Conservation (phyloP, 768 basidiomycete species). For the Wakefieldia striispora region DNA sequence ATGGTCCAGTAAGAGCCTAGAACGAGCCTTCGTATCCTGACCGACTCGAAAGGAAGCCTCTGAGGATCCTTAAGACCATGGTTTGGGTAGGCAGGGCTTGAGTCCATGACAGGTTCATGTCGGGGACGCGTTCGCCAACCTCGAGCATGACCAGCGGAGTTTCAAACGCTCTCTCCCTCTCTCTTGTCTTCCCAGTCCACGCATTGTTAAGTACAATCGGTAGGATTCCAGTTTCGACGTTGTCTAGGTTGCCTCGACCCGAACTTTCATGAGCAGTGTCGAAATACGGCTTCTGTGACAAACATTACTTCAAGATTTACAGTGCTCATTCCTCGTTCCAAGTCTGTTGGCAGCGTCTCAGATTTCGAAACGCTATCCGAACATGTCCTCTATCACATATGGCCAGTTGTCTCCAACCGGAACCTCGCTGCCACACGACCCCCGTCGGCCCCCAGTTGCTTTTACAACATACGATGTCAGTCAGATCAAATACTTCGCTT, state of each 20-base stretch:
- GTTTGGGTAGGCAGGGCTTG: conserved; percentile 8
- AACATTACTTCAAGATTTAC: conserved; percentile 3
- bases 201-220: conserved; percentile 5
- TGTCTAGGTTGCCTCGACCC: conserved; percentile 1
- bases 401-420: conserved; percentile 26
- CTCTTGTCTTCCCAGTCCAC: conserved; percentile 13
- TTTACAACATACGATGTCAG: conserved; percentile 33
- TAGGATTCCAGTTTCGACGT: conserved; percentile 3
- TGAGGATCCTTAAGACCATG: conserved; percentile 43
- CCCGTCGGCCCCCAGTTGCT: conserved; percentile 26
- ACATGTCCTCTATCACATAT: conserved; percentile 29
- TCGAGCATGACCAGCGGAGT: conserved; percentile 28
- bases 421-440: conserved; percentile 25
- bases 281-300: conserved; percentile 1
- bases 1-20: conserved; percentile 77
- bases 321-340: conserved; percentile 2
- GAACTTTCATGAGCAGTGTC: conserved; percentile 5
- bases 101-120: conserved; percentile 24
- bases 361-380: conserved; percentile 3
- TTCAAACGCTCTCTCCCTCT: conserved; percentile 29
- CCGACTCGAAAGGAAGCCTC: conserved; percentile 51
- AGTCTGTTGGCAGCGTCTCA: conserved; percentile 6
- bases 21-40: conserved; percentile 52
- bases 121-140: conserved; percentile 8
- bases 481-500: conserved; percentile 19